Conservation (phyloP, 1,284 basidiomycete species). For the Erythrobasidium hasegawianum region DNA sequence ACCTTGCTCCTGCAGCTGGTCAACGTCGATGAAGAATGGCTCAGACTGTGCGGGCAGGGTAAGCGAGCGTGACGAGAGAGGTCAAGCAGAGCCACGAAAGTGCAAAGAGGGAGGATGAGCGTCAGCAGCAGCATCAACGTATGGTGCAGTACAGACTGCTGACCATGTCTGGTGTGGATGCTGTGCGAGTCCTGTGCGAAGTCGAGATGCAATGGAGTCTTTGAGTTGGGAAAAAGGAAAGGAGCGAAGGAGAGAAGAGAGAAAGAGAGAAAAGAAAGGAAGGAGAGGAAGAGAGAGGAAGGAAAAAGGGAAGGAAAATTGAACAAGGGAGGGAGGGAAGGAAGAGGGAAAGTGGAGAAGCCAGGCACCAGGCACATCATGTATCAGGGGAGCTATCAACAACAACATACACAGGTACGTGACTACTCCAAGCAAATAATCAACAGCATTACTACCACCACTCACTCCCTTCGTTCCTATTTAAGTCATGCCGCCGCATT, state of each 20-base stretch:
- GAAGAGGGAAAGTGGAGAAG: too few species aligned
- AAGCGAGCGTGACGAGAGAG: too few species aligned
- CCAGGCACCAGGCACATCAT: background rate
- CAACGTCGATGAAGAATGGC: constrained; percentile 30
- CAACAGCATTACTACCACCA: background rate
- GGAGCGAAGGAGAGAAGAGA: background rate
- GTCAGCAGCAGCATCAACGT: background rate
- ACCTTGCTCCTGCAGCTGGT: constrained; percentile 54
- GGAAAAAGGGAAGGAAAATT: too few species aligned
- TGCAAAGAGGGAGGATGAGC: background rate
- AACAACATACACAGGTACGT: background rate
- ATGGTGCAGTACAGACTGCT: background rate
- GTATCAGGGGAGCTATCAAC: background rate
- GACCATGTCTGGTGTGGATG: background rate
- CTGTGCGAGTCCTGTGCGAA: background rate
- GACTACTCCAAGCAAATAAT: background rate
- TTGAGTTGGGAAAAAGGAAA: constrained; percentile 3
- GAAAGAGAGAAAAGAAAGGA: background rate
- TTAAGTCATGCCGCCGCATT: background rate
- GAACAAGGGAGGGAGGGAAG: background rate
- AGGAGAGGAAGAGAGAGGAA: too few species aligned
- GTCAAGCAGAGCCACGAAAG: too few species aligned
- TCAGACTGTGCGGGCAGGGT: background rate
- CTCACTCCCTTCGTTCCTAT: too few species aligned
- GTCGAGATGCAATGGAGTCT: too few species aligned